Evolutionary conservation across 495 filamentous ascomycete species (phyloP).

Genomic region (Rhypophila decipiens): DNA sequence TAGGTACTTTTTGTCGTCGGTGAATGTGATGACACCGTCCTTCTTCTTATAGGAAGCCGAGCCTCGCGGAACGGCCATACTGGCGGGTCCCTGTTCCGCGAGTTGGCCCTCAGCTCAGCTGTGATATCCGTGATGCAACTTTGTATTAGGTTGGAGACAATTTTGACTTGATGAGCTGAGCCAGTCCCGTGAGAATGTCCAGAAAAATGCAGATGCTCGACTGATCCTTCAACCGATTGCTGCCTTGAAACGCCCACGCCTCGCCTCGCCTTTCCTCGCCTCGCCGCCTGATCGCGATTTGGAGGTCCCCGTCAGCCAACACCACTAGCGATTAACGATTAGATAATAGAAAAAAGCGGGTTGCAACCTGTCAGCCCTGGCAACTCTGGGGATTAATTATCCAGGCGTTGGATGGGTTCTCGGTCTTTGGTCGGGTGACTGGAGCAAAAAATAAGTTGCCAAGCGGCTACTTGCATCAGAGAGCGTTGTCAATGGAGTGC

Average conservation of each 20-base stretch:
- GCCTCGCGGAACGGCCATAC: constrained; percentile 50
- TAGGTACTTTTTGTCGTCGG: constrained; percentile 61
- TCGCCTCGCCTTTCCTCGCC: neutral
- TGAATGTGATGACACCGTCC: constrained; percentile 75
- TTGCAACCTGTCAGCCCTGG: too few species aligned
- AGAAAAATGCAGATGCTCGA: neutral
- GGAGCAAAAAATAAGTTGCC: too few species aligned
- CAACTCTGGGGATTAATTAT: too few species aligned
- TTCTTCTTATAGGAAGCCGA: constrained; percentile 90
- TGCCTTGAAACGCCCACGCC: neutral
- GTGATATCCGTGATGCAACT: neutral
- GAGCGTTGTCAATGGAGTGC: too few species aligned
- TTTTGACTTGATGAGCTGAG: too few species aligned
- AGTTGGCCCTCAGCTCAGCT: neutral
- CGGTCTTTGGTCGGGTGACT: too few species aligned
- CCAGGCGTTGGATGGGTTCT: too few species aligned
- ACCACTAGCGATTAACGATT: neutral
- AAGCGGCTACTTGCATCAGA: too few species aligned
- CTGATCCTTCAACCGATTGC: neutral
- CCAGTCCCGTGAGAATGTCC: too few species aligned
- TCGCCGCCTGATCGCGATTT: too few species aligned
- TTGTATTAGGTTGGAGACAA: too few species aligned
- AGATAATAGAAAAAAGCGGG: neutral
- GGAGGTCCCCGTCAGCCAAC: too few species aligned
- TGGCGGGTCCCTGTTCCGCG: neutral